These are phyloP conservation scores for Pythium insidiosum DNA, from an alignment of 352 stramenopile genomes.

Conservation along the genomic window DNA sequence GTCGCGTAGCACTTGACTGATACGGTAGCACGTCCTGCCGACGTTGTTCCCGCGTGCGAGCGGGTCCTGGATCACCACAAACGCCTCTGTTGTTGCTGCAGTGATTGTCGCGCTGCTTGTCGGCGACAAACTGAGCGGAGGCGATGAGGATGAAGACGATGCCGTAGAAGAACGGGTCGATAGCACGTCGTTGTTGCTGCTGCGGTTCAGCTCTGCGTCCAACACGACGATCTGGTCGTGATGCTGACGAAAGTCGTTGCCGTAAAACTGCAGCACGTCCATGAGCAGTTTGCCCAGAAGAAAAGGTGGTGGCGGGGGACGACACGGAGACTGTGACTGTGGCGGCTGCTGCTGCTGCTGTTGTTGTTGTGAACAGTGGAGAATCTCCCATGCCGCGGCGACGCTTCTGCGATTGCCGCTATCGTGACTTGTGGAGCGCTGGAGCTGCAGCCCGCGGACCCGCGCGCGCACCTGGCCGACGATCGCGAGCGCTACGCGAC, in stretches of 20 bases:
- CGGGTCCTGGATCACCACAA: slow-evolving; percentile 67
- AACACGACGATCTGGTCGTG: slow-evolving; percentile 52
- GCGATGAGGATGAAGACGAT: slow-evolving; percentile 8
- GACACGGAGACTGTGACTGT: background rate
- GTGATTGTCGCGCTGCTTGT: background rate
- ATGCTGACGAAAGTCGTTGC: slow-evolving; percentile 72
- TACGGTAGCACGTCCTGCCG: slow-evolving; percentile 76
- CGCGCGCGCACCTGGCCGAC: background rate
- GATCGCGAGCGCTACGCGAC: background rate
- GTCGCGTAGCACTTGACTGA: slow-evolving; percentile 75
- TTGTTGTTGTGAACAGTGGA: background rate
- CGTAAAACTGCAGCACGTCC: slow-evolving; percentile 80
- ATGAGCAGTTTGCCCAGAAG: slow-evolving; percentile 77
- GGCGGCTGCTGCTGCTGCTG: too few species aligned
- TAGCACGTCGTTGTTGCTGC: background rate
- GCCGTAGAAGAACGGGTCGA: slow-evolving; percentile 4
- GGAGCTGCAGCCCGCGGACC: background rate
- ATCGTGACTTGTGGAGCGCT: background rate
- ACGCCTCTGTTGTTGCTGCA: slow-evolving; percentile 25
- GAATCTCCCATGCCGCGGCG: background rate
- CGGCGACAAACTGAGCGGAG: slow-evolving; percentile 7
- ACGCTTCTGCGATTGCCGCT: background rate
- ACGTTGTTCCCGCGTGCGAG: slow-evolving; percentile 72
- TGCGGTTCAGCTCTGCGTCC: slow-evolving; percentile 2
- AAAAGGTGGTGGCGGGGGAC: slow-evolving; percentile 19